These are phyloP conservation scores for Westerdykella aurantiaca DNA, from an alignment of 2,329 filamentous ascomycete genomes.

Conservation along the genomic window DNA sequence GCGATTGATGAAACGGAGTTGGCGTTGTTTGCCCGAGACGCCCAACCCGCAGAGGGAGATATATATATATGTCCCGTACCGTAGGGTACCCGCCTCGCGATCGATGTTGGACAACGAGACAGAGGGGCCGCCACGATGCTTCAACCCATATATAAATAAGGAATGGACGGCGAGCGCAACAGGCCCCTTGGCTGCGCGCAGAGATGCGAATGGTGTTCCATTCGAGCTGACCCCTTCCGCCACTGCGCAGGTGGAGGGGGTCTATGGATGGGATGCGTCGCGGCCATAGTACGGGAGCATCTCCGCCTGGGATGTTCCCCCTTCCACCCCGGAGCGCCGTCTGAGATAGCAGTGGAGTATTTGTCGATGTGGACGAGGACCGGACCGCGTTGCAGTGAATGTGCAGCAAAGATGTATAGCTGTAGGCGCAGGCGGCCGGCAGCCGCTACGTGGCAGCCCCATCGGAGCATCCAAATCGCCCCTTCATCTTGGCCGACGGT, in stretches of 20 bases:
- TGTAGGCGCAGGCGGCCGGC: slow-evolving; percentile 21
- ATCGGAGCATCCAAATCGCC: slow-evolving; percentile 12
- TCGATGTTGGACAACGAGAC: too few species aligned
- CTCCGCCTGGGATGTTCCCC: slow-evolving; percentile 18
- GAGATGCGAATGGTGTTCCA: slow-evolving; percentile 18
- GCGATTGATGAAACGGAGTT: slow-evolving; percentile 8
- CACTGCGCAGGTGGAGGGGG: slow-evolving; percentile 15
- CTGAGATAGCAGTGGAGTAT: slow-evolving; percentile 22
- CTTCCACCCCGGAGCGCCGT: slow-evolving; percentile 16
- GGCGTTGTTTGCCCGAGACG: slow-evolving; percentile 1
- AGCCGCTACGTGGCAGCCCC: slow-evolving; percentile 22
- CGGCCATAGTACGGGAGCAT: slow-evolving; percentile 18
- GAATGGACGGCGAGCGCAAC: slow-evolving; percentile 9
- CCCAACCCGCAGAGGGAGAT: background rate
- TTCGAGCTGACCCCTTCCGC: slow-evolving; percentile 26
- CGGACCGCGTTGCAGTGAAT: slow-evolving; percentile 21
- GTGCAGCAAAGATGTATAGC: slow-evolving; percentile 17
- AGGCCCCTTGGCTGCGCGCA: slow-evolving; percentile 20
- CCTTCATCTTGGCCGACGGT: slow-evolving; percentile 13
- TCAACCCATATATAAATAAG: slow-evolving; percentile 15
- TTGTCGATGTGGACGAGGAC: slow-evolving; percentile 21
- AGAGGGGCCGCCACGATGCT: background rate
- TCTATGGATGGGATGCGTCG: slow-evolving; percentile 18
- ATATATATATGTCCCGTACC: slow-evolving; percentile 3
- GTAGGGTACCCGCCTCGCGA: background rate